Evolutionary conservation across 2,329 filamentous ascomycete species (phyloP).

Genomic region (Colletotrichum graminicola): DNA sequence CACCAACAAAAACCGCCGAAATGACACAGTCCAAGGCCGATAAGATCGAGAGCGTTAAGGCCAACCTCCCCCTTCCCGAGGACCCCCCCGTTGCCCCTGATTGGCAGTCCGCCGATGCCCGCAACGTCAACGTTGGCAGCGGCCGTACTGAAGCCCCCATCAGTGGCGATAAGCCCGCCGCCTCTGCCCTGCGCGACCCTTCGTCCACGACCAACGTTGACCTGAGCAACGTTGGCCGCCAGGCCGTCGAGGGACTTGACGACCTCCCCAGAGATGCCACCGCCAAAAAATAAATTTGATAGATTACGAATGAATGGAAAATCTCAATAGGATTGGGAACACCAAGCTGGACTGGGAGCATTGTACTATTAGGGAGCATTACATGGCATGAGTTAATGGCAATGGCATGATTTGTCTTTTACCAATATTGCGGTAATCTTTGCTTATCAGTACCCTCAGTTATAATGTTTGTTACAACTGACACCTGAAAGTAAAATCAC

Average conservation of each 20-base stretch:
- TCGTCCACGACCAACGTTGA: slow-evolving; percentile 68
- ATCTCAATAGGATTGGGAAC: not conserved
- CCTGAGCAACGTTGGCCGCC: slow-evolving; percentile 72
- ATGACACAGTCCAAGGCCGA: slow-evolving; percentile 69
- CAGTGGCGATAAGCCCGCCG: slow-evolving; percentile 61
- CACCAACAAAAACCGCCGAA: slow-evolving; percentile 8
- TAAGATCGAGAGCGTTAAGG: slow-evolving; percentile 74
- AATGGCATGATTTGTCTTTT: slow-evolving; percentile 4
- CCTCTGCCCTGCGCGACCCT: slow-evolving; percentile 68
- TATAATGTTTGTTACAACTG: not conserved
- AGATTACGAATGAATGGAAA: slow-evolving; percentile 1
- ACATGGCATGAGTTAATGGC: slow-evolving; percentile 36
- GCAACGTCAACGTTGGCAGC: slow-evolving; percentile 77
- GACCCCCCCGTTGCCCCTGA: slow-evolving; percentile 82
- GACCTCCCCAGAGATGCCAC: slow-evolving; percentile 71
- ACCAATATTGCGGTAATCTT: not conserved
- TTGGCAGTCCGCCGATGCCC: slow-evolving; percentile 79
- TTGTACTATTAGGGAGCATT: slow-evolving; percentile 18
- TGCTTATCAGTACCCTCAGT: too few relatives aligned
- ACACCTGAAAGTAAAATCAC: not conserved
- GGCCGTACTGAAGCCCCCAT: slow-evolving; percentile 66
- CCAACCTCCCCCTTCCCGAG: slow-evolving; percentile 84
- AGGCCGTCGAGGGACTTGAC: slow-evolving; percentile 70
- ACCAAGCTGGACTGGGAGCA: not conserved
- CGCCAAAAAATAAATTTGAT: slow-evolving; percentile 53